Base-by-base conservation (phyloP, 768 basidiomycete species). In the Lentinula edodes region DNA sequence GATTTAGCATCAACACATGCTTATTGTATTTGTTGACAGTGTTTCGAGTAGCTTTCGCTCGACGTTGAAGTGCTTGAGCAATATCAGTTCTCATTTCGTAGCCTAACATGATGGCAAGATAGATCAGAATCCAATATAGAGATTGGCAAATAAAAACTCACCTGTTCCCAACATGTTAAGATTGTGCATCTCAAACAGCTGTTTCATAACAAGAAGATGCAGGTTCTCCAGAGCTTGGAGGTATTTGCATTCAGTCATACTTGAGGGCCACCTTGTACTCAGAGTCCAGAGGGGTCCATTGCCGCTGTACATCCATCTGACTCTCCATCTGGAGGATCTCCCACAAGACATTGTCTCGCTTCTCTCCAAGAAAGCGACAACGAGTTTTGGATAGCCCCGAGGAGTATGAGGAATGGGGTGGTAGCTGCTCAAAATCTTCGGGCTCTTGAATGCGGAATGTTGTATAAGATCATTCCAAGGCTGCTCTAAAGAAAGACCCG, bases 161-260 rank as follows among this genome's bases (percentile, higher is more conserved):
- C 76, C 76, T 20, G 70, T 76, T 2, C 64, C 58, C 10, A 71
- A 65, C 15, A 76, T 63, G 64, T 77, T 76, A n/a, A 75, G 54
- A 61, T 73, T 74, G 20, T 73, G 72, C 5, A 78, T 67, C 63
- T 79, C 74, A 62, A 78, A 76, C 1, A 78, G 62, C 2, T 68
- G 65, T 60, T 72, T 71, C 0, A 75, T 62, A 5, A 73, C 72
- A 10, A 78, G 71, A 20, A 62, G 42, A 55, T 77, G 70, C 0
- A 79, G 61, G 18, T 68, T 64, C n/a, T 75, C 66, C 0, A 79
- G 66, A 1, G 73, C 72, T 12, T 45, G 52, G 13, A 65, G 68
- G 51, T 75, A 78, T 10, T 63, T 59, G 3, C 66, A 52, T 20
- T 61, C 57, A 2, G 36, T 32, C 20, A 67, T 68, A 69, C 12